phyloP scores from a whole-genome alignment of 257 asterid species.

The Forsythia suspensa region DNA sequence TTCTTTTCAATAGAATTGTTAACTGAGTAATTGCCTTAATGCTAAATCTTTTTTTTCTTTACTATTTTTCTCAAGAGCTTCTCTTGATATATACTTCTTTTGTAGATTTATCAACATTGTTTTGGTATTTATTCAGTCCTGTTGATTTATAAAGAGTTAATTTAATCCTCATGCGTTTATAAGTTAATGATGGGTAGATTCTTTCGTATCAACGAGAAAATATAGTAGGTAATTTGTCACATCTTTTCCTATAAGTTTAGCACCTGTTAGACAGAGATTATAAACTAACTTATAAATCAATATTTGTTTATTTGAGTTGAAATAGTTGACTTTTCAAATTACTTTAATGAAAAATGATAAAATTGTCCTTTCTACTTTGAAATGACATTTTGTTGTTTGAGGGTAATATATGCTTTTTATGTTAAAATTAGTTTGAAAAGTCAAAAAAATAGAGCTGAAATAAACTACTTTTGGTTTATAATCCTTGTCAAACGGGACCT shows the following conservation, averaged over 20 bases:
- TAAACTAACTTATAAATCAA: too few species aligned
- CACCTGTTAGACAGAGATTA: too few species aligned
- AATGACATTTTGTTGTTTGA: too few species aligned
- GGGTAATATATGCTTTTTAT: too few species aligned
- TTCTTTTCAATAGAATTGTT: slow-evolving; percentile 19
- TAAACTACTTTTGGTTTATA: too few species aligned
- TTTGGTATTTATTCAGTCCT: not conserved
- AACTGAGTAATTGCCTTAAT: slow-evolving; percentile 8
- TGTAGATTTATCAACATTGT: not conserved
- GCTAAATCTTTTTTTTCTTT: not conserved
- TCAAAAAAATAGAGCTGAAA: too few species aligned
- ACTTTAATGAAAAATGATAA: too few species aligned
- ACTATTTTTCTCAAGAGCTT: not conserved
- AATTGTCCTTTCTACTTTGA: too few species aligned
- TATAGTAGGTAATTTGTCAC: not conserved
- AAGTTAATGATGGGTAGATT: not conserved
- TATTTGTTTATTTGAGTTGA: too few species aligned
- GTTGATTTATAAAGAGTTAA: not conserved
- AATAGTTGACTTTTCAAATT: too few species aligned
- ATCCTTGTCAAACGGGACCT: too few species aligned
- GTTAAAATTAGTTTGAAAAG: too few species aligned
- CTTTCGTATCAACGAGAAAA: not conserved
- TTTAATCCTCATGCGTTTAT: not conserved
- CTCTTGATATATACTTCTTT: not conserved
- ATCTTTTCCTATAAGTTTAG: not conserved